These are phyloP conservation scores for Eleusine indica DNA, from an alignment of 176 grass and related monocot genomes.

Conservation along the genomic window DNA sequence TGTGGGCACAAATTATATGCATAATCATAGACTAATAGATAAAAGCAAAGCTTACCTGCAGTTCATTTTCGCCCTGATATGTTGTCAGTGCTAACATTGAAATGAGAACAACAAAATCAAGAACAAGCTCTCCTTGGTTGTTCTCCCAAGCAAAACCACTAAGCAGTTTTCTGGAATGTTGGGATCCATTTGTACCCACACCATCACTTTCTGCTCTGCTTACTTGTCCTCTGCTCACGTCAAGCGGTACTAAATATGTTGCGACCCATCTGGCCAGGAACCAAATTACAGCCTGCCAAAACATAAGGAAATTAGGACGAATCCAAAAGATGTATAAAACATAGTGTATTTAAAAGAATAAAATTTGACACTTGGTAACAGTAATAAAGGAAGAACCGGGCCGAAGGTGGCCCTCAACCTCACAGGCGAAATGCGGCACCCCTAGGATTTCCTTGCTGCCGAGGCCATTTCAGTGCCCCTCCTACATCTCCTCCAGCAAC, in stretches of 20 bases:
- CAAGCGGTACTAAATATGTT: constrained; percentile 92
- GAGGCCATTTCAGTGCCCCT: neutral
- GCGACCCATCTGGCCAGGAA: constrained; percentile 96
- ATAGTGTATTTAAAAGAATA: neutral
- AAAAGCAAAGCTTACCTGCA: constrained; percentile 68
- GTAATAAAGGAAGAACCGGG: neutral
- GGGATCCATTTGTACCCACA: constrained; percentile 44
- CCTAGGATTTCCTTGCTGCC: neutral
- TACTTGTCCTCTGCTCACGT: constrained; percentile 65
- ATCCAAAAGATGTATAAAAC: constrained; percentile 20
- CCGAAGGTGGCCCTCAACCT: neutral
- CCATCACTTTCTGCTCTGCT: constrained; percentile 49
- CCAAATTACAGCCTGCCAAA: constrained; percentile 80
- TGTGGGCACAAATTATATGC: constrained; percentile 8
- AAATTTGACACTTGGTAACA: neutral
- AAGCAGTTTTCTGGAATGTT: constrained; percentile 80
- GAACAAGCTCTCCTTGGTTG: constrained; percentile 83
- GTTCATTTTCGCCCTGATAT: constrained; percentile 89
- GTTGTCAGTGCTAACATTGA: constrained; percentile 77
- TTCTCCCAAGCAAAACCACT: constrained; percentile 90
- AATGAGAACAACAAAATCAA: constrained; percentile 86
- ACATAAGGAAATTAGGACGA: constrained; percentile 48
- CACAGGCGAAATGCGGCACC: neutral
- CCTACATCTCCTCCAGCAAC: neutral
- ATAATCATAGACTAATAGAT: constrained; percentile 4